Conservation (phyloP, 2,329 filamentous ascomycete species). For the Neophaeococcomyces aloes region DNA sequence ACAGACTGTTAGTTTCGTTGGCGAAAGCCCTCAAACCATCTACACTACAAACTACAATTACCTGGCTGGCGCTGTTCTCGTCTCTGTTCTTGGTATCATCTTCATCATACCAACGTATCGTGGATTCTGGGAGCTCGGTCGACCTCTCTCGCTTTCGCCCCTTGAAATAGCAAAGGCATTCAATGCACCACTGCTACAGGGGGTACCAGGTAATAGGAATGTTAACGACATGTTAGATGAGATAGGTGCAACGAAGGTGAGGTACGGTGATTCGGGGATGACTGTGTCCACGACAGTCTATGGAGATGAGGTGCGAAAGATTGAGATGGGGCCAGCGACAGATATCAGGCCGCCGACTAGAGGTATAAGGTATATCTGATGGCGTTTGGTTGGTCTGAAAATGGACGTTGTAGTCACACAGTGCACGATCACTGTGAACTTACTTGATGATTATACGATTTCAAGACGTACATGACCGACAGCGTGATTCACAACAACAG, state of each 20-base stretch:
- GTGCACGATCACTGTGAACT: too few species aligned
- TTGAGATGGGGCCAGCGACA: too few species aligned
- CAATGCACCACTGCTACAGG: constrained; percentile 13
- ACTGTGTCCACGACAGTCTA: background rate
- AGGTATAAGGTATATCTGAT: too few species aligned
- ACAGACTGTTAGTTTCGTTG: constrained; percentile 7
- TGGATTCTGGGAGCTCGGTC: constrained; percentile 15
- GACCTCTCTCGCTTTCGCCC: constrained; percentile 11
- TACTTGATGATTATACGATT: too few species aligned
- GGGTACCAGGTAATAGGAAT: constrained; percentile 4
- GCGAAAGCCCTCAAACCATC: constrained; percentile 4
- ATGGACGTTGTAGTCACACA: too few species aligned
- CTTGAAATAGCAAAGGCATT: constrained; percentile 19
- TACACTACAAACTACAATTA: constrained; percentile 13
- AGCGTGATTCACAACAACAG: too few species aligned
- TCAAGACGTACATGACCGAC: too few species aligned
- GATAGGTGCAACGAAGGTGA: constrained; percentile 5
- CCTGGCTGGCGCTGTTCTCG: constrained; percentile 7
- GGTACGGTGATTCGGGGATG: constrained; percentile 8
- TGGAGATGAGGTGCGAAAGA: too few species aligned
- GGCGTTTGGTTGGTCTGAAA: too few species aligned
- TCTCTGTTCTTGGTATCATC: constrained; percentile 1
- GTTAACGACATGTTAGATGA: constrained; percentile 3
- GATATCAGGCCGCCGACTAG: too few species aligned
- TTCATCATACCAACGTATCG: constrained; percentile 2